Percentiles rank a stretch among this genome's conserved stretches.
Conservation (phyloP, 371 early-diverging fungal species). For the Apophysomyces sp. region DNA sequence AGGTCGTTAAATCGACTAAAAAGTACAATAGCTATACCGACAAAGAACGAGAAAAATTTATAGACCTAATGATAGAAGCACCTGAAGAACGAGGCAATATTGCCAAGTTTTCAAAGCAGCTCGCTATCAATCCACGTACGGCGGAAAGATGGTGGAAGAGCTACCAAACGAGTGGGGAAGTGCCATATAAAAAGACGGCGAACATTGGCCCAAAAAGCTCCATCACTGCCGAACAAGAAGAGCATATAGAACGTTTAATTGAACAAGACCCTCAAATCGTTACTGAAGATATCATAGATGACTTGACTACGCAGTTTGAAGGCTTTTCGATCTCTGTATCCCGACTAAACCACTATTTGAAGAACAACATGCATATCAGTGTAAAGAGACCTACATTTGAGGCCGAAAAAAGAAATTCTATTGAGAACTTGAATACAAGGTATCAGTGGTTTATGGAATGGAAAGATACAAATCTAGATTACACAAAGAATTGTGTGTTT, state of each 20-base stretch:
- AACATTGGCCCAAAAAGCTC: slow-evolving; percentile 6
- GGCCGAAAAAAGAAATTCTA: no score
- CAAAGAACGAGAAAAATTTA: neutral
- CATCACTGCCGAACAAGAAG: neutral
- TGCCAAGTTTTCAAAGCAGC: neutral
- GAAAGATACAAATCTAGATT: neutral
- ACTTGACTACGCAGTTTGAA: no score
- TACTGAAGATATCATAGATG: no score
- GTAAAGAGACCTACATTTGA: no score
- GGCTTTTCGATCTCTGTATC: neutral
- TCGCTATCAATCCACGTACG: neutral
- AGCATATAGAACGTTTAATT: no score
- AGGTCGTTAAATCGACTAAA: neutral
- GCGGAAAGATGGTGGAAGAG: neutral
- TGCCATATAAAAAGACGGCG: neutral
- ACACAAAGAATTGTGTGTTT: neutral
- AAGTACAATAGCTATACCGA: neutral
- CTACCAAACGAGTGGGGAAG: neutral
- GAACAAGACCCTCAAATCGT: no score
- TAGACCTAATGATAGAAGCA: neutral
- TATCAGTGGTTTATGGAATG: no score
- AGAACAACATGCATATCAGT: no score
- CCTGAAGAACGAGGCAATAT: neutral
- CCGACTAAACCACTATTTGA: neutral
- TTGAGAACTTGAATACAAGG: no score